These are phyloP conservation scores for Blastomyces parvus DNA, from an alignment of 2,329 filamentous ascomycete species.

Conservation along the genomic window DNA sequence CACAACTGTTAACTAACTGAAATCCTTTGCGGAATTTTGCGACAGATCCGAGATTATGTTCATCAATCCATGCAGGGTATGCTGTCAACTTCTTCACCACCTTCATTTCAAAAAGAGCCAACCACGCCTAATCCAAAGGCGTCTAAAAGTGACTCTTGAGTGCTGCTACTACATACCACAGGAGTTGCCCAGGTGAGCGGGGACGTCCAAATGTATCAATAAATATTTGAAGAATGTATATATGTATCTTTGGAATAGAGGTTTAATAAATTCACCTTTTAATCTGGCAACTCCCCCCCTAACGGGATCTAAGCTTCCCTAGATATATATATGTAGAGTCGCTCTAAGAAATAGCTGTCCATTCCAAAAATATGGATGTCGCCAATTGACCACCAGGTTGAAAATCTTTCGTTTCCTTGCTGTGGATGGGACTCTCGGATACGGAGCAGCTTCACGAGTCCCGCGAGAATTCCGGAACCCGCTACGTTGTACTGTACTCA, in stretches of 20 bases:
- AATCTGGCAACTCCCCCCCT: neutral
- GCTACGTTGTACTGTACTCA: no score
- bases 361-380: neutral
- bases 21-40: neutral
- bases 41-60: slow-evolving; percentile 5
- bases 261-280: neutral
- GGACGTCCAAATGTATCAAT: neutral
- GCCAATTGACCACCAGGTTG: neutral
- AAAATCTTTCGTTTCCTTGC: neutral
- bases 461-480: no score
- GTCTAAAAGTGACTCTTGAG: neutral
- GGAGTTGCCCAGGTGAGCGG: neutral
- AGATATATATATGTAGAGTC: neutral
- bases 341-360: neutral
- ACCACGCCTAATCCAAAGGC: neutral
- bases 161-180: neutral
- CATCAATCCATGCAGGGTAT: neutral
- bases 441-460: no score
- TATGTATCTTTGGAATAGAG: neutral
- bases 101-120: slow-evolving; percentile 5
- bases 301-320: neutral
- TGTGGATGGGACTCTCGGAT: neutral
- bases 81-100: neutral
- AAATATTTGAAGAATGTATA: neutral
- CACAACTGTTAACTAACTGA: neutral